Evolutionary conservation across 2,329 filamentous ascomycete species (phyloP).

Genomic region (Endoconidiophora polonica): DNA sequence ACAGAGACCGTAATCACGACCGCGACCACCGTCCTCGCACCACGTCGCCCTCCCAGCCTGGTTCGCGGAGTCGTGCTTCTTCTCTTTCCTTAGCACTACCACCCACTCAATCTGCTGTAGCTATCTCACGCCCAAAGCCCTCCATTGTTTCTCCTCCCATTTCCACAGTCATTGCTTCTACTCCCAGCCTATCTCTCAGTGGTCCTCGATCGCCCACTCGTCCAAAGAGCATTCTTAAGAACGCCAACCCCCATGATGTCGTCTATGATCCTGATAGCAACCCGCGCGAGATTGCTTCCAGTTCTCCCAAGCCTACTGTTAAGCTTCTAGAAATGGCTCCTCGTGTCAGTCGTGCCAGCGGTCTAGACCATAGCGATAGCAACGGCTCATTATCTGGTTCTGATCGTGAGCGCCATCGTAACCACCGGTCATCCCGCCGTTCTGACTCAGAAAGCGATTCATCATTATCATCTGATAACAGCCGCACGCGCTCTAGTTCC

Average conservation of each 20-base stretch:
- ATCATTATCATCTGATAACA: constrained; percentile 19
- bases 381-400: constrained; percentile 11
- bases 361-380: constrained; percentile 16
- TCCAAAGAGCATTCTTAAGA: constrained; percentile 46
- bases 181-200: not conserved
- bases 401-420: constrained; percentile 15
- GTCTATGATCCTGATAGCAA: constrained; percentile 31
- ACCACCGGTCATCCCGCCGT: not conserved
- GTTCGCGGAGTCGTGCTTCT: constrained; percentile 4
- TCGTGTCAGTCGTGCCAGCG: constrained; percentile 12
- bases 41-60: constrained; percentile 19
- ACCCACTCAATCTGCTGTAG: not conserved
- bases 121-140: constrained; percentile 4
- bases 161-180: not conserved
- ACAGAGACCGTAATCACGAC: constrained; percentile 24
- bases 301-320: constrained; percentile 17
- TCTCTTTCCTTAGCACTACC: constrained; percentile 7
- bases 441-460: constrained; percentile 5
- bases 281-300: constrained; percentile 26
- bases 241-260: constrained; percentile 40
- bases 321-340: not conserved
- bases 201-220: constrained; percentile 2
- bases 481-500: constrained; percentile 11
- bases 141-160: constrained; percentile 6
- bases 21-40: constrained; percentile 16